Evolutionary conservation across 2,329 filamentous ascomycete species (phyloP), one percentile per base, ranked within the genome.

Genomic region (Colletotrichum somersetense): DNA sequence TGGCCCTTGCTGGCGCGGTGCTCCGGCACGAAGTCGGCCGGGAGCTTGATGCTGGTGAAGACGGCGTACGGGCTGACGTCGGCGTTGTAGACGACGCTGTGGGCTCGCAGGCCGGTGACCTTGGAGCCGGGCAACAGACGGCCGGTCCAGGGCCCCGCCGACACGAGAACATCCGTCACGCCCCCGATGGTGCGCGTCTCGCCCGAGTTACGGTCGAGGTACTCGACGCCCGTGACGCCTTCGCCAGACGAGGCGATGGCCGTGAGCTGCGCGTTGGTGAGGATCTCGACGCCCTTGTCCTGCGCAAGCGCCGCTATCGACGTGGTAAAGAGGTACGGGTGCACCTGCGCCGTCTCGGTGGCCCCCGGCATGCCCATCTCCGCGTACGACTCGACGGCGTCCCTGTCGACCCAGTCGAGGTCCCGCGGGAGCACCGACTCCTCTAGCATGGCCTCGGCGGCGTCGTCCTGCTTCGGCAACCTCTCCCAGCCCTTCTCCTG

Each of bases 251-350:
- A 86, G 62, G 88, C 87, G 73, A 98, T 92, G 20, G 83, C 84
- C 3, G 89, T 94, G 3, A 95, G 95, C 71, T 85, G 84, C 1
- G 89, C 88, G 12, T 91, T 91, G 55, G 92, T 85, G 40, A 89
- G 85, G 65, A 98, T 86, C 30, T 91, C 88, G 75, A 88, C 90
- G 2, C 93, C 93, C 35, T 87, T 88, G 63, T 93, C 89, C 67
- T 88, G 83, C 0, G 96, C 95, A 16, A 98, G 86, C 53, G 89
- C 85, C 5, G 93, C 93, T 81, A 98, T 97, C 20, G 91, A 87
- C 0, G 90, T 96, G 0, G 96, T 98, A 79, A 99, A 98, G 56
- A 94, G 91, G 73, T 92, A 93, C 0, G 96, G 96, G 78, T 99
- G 96, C 3, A 98, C 96, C 82, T 99, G 96, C 0, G 96, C 93